phyloP scores from a whole-genome alignment of 2,329 filamentous ascomycete genomes.

The Diaporthe humulicola region DNA sequence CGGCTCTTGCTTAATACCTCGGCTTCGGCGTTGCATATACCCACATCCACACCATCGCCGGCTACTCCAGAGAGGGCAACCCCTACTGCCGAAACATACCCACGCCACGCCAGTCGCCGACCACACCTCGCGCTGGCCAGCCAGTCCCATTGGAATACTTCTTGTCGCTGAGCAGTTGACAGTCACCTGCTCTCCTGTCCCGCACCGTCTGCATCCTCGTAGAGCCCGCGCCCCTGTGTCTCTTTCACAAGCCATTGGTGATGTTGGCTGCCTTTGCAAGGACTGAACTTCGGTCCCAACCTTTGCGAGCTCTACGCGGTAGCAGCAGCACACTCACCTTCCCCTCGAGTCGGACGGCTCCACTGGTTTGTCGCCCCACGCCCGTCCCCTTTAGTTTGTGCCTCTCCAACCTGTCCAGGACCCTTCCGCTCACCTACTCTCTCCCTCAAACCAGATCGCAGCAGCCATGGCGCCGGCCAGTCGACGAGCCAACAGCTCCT shows the following conservation, averaged over 20 bases:
- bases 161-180: conserved; percentile 27
- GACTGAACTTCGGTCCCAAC: conserved; percentile 51
- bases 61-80: conserved; percentile 13
- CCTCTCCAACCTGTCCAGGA: conserved; percentile 23
- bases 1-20: conserved; percentile 32
- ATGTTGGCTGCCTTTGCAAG: conserved; percentile 54
- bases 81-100: conserved; percentile 34
- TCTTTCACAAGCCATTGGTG: conserved; percentile 42
- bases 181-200: conserved; percentile 17
- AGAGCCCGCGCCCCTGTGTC: conserved; percentile 5
- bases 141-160: conserved; percentile 4
- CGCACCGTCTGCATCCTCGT: not conserved
- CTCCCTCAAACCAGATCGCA: conserved; percentile 45
- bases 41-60: conserved; percentile 30
- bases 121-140: conserved; percentile 3
- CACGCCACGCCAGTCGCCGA: conserved; percentile 29
- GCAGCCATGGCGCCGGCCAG: conserved; percentile 65
- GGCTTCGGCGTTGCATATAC: conserved; percentile 34
- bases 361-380: conserved; percentile 44
- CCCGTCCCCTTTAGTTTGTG: conserved; percentile 13
- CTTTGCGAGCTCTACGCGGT: conserved; percentile 29
- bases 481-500: conserved; percentile 69
- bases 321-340: conserved; percentile 42
- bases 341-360: conserved; percentile 41
- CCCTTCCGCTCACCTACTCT: conserved; percentile 5